phyloP scores from a whole-genome alignment of 1,284 basidiomycete species.

The Cystobasidiaceae sp. region DNA sequence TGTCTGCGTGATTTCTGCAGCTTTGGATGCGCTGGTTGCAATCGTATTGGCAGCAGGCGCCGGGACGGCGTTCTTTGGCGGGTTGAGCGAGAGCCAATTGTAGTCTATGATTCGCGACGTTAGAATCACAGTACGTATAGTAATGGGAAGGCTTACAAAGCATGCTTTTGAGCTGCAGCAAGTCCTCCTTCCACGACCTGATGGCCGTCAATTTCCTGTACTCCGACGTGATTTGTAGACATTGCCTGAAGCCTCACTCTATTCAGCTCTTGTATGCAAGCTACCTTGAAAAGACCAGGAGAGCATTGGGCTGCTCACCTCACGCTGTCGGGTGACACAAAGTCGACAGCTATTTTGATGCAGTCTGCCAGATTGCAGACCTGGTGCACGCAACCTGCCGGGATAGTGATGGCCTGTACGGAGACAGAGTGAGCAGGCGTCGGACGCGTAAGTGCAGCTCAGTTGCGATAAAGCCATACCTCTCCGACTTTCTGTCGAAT shows the following conservation, averaged over 20 bases:
- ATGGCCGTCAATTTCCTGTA: constrained; percentile 81
- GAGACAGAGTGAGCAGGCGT: not conserved
- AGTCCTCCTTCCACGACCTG: constrained; percentile 88
- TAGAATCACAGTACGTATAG: not conserved
- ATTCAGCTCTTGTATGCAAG: not conserved
- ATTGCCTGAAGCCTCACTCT: constrained; percentile 50
- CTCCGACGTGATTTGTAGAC: constrained; percentile 76
- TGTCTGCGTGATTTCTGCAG: not conserved
- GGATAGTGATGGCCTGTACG: constrained; percentile 82
- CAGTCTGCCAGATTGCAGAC: constrained; percentile 82
- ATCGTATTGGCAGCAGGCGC: not conserved
- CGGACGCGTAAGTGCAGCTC: not conserved
- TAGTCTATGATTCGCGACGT: not conserved
- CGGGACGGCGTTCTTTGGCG: not conserved
- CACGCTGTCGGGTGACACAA: constrained; percentile 89
- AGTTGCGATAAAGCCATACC: not conserved
- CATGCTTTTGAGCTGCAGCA: constrained; percentile 81
- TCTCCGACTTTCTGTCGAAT: constrained; percentile 82
- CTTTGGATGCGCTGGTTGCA: not conserved
- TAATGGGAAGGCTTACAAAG: constrained; percentile 56
- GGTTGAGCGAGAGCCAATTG: not conserved
- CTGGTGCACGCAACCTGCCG: constrained; percentile 92
- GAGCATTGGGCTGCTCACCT: constrained; percentile 39
- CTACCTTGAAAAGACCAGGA: not conserved
- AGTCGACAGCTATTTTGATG: constrained; percentile 94